Base-by-base conservation (phyloP, 768 basidiomycete genomes). In the Asterophora lycoperdoides region DNA sequence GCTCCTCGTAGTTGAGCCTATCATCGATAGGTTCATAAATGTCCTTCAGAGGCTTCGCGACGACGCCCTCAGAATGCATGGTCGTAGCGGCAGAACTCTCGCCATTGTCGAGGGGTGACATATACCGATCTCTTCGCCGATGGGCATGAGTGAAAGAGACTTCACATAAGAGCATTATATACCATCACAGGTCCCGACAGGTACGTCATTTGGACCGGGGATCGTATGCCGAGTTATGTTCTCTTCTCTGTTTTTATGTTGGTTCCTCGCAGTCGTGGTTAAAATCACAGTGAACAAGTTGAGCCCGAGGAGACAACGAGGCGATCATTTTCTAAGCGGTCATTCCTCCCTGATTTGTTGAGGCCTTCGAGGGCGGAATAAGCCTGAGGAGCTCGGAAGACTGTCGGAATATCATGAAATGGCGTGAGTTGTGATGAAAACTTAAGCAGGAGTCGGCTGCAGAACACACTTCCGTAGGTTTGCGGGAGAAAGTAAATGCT, bases 21-120 rank as follows among this genome's bases (percentile, higher is more conserved):
- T 72, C 69, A 56, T 76, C 74, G 37, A 73, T 64, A 5, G 65
- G 59, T 42, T 74, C 66, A 19, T 59, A 48, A 29, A 66, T 55
- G 18, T 67, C 60, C 34, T 64, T 60, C 35, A 67, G 41, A 8
- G 64, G 53, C 46, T 62, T 69, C 8, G 61, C 41, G 2, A 61
- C 59, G 1, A 68, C 55, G 4, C 59, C 62, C 23, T 68, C 58
- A 1, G 44, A 36, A 23, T 23, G 38, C n/a, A 51, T 19, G 17
- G 30, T 41, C 20, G 32, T 40, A 11, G 29, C 39, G 30, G 39
- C 39, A 4, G 49, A 42, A n/a, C 17, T 42, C 8, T 23, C 34
- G 40, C 40, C 48, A 41, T 14, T 18, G 26, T 10, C 8, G n/a
- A 15, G 8, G 7, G 33, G 13, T 18, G 18, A 6, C 18, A 26